Evolutionary conservation across 225 moss, liverwort and hornwort genomes (phyloP).

Genomic region (Neckera pumila): DNA sequence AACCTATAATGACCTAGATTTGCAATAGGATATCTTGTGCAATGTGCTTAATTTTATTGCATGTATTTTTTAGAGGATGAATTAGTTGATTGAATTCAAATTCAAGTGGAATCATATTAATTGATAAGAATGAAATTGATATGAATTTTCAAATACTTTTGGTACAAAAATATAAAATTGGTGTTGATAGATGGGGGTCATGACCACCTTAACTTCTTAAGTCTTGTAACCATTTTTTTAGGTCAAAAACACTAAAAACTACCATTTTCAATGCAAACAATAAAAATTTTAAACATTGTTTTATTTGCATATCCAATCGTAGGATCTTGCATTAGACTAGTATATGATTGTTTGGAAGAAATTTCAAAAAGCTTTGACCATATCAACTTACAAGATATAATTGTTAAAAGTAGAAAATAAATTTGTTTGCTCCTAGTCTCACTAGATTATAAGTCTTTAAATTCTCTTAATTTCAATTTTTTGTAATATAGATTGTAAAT

Average conservation of each 20-base stretch:
- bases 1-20: too few species aligned
- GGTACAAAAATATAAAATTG: too few species aligned
- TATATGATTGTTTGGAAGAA: not conserved
- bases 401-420: too few species aligned
- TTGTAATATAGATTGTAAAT: too few species aligned
- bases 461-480: too few species aligned
- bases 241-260: too few species aligned
- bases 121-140: not conserved
- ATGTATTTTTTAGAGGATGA: not conserved
- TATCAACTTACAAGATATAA: too few species aligned
- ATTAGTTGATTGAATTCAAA: not conserved
- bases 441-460: too few species aligned
- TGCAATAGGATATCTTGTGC: too few species aligned
- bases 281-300: not conserved
- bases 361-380: not conserved
- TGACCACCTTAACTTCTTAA: not conserved
- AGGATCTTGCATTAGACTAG: not conserved
- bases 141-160: not conserved
- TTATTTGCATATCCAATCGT: not conserved
- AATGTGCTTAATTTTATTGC: not conserved
- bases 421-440: too few species aligned
- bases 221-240: fast-evolving
- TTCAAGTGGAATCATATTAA: not conserved
- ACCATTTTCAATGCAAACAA: not conserved
- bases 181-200: not conserved